Conservation (phyloP, 352 stramenopile genomes). For the Phytophthora cactorum region DNA sequence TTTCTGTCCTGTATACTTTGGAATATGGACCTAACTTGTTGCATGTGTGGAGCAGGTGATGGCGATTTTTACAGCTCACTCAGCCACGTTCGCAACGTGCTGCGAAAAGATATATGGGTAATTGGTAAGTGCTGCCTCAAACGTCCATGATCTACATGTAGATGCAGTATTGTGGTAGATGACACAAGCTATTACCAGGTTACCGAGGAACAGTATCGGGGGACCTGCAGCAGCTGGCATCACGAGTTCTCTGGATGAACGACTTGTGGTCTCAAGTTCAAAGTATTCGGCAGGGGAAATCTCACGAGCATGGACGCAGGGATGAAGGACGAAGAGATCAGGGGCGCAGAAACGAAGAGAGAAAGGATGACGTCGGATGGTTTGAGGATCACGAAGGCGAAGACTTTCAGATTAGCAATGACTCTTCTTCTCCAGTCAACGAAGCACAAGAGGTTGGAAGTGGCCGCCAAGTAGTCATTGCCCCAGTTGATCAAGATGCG, state of each 20-base stretch:
- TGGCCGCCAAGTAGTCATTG: constrained; percentile 43
- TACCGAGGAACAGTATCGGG: constrained; percentile 77
- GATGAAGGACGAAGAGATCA: constrained; percentile 24
- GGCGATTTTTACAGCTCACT: constrained; percentile 89
- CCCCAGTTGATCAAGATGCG: constrained; percentile 10
- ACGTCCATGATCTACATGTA: not conserved
- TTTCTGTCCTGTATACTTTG: not conserved
- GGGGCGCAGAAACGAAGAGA: constrained; percentile 10
- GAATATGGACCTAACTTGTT: not conserved
- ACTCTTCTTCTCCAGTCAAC: constrained; percentile 11
- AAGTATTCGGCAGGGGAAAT: constrained; percentile 7
- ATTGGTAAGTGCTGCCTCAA: constrained; percentile 57
- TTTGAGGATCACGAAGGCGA: constrained; percentile 37
- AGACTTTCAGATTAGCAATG: constrained; percentile 14
- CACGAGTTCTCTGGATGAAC: constrained; percentile 77
- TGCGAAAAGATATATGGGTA: constrained; percentile 88
- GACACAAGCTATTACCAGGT: constrained; percentile 35
- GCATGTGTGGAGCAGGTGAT: constrained; percentile 53
- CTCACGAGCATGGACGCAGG: constrained; percentile 18
- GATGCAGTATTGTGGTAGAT: not conserved
- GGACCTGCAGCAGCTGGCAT: constrained; percentile 80
- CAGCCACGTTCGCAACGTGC: constrained; percentile 79
- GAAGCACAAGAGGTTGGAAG: constrained; percentile 25
- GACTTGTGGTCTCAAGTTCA: constrained; percentile 69
- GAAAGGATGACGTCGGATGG: constrained; percentile 19